Evolutionary conservation across 768 basidiomycete species (phyloP).

Genomic region (Leccinum obscurum): DNA sequence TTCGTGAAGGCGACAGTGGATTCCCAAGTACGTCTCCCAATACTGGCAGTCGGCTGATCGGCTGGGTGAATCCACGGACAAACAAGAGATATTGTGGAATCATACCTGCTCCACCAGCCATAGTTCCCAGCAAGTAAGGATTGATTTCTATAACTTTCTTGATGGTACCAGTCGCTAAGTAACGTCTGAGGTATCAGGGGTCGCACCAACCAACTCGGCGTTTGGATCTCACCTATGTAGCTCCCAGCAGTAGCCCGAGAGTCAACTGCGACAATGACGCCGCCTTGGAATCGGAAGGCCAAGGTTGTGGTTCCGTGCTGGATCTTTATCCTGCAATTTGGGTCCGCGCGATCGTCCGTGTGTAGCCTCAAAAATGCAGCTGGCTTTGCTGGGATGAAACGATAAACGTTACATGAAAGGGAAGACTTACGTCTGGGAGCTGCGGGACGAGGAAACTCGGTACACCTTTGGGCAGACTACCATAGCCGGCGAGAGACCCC

Average conservation of each 20-base stretch:
- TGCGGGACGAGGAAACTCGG: conserved; percentile 73
- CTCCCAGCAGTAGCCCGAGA: conserved; percentile 96
- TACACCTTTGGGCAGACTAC: conserved; percentile 66
- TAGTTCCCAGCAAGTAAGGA: conserved; percentile 96
- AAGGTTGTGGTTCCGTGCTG: conserved; percentile 98
- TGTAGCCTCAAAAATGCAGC: conserved; percentile 87
- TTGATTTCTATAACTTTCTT: conserved; percentile 99
- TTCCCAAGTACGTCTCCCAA: conserved; percentile 99
- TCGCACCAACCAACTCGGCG: background rate
- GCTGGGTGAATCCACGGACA: conserved; percentile 4
- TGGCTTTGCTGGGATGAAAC: conserved; percentile 54
- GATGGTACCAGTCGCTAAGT: conserved; percentile 88
- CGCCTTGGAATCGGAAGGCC: conserved; percentile 95
- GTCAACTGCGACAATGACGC: conserved; percentile 99
- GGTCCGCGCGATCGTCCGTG: conserved; percentile 95
- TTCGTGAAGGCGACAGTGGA: conserved; percentile 96
- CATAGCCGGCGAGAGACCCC: conserved; percentile 85
- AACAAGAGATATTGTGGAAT: conserved; percentile 15
- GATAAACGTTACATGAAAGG: background rate
- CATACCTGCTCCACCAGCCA: conserved; percentile 98
- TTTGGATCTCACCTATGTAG: conserved; percentile 77
- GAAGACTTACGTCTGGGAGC: conserved; percentile 67
- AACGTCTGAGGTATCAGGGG: background rate
- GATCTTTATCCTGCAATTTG: conserved; percentile 91
- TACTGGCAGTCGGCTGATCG: conserved; percentile 86